Conservation (phyloP, 2,329 filamentous ascomycete genomes). For the Hypoxylon sp. region DNA sequence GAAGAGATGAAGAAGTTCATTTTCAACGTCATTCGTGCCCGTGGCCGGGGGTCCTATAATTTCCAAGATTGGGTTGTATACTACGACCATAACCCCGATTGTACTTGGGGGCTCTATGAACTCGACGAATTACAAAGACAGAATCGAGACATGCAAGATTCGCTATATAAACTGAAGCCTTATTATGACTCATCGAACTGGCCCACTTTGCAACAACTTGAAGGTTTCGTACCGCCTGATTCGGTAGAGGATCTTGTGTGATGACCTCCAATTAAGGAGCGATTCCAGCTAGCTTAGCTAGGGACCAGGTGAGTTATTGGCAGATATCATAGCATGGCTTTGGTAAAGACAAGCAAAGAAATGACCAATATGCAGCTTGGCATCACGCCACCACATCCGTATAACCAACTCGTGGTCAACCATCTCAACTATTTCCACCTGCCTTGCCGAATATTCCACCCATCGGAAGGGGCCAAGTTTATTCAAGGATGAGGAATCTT, state of each 20-base stretch:
- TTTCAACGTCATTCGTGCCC: background rate
- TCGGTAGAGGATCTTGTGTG: background rate
- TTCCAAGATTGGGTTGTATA: conserved; percentile 16
- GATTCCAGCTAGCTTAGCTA: background rate
- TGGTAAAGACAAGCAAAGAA: background rate
- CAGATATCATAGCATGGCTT: background rate
- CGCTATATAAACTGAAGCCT: conserved; percentile 2
- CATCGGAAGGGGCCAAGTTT: background rate
- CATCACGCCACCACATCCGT: background rate
- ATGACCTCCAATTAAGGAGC: background rate
- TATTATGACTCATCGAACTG: background rate
- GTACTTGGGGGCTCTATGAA: conserved; percentile 2
- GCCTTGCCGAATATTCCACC: conserved; percentile 10
- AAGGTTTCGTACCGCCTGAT: background rate
- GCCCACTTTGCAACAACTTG: background rate
- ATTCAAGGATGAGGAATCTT: conserved; percentile 1
- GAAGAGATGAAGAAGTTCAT: conserved; percentile 2
- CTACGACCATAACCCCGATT: background rate
- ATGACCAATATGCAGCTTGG: background rate
- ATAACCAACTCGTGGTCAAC: background rate
- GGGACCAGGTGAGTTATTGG: background rate
- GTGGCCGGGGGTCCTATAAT: conserved; percentile 21
- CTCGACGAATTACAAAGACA: background rate
- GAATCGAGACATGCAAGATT: background rate
- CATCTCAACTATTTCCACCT: conserved; percentile 2